These are phyloP conservation scores for Monilinia vaccinii-corymbosi DNA, from an alignment of 2,329 filamentous ascomycete species.

Conservation along the genomic window DNA sequence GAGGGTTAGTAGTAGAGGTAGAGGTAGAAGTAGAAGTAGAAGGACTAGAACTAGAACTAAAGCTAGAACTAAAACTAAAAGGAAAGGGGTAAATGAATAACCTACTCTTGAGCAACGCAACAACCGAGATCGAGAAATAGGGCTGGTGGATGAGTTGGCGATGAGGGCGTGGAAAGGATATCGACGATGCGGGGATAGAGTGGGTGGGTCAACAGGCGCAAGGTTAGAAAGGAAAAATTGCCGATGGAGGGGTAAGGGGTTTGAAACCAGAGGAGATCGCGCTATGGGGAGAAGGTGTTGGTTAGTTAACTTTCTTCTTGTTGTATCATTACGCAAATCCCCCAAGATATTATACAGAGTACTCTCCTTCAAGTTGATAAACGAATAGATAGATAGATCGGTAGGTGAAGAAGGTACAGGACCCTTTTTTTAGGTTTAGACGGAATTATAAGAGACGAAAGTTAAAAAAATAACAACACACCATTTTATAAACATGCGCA, in stretches of 20 bases:
- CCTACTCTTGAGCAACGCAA: conserved; percentile 32
- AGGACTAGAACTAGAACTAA: no score
- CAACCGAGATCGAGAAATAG: conserved; percentile 33
- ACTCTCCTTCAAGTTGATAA: no score
- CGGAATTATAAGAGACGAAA: no score
- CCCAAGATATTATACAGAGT: no score
- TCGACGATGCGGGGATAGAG: conserved; percentile 9
- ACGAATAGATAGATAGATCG: no score
- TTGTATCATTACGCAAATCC: no score
- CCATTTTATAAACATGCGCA: conserved; percentile 16
- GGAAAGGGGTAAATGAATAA: neutral
- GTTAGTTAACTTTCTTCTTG: no score
- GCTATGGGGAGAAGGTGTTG: conserved; percentile 10
- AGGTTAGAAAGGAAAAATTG: conserved; percentile 15
- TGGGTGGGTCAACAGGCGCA: conserved; percentile 8
- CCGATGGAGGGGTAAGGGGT: conserved; percentile 22
- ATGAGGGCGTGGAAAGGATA: neutral
- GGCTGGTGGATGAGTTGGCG: neutral
- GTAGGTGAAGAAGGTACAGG: no score
- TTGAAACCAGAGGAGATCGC: conserved; percentile 18
- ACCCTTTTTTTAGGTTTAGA: neutral
- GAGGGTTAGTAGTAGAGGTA: neutral
- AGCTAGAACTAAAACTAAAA: no score
- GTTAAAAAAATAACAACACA: neutral
- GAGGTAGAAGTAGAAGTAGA: neutral